phyloP scores from a whole-genome alignment of 2,329 filamentous ascomycete species.

The Claviceps sorghi region DNA sequence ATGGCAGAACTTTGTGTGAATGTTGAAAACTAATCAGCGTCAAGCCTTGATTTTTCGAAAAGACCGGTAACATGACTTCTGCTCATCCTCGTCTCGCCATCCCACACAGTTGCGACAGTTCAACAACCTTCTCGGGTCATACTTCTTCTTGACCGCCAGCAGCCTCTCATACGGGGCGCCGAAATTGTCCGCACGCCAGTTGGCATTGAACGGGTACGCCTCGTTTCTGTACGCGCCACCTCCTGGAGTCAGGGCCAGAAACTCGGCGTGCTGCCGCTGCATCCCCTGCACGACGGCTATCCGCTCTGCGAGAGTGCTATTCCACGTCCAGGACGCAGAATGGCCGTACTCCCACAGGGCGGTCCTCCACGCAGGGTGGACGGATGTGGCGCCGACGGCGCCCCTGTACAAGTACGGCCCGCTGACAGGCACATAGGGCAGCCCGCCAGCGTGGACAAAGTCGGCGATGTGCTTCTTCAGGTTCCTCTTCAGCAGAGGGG shows the following conservation, averaged over 20 bases:
- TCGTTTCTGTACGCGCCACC: conserved; percentile 16
- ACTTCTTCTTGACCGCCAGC: conserved; percentile 24
- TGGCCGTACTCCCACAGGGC: conserved; percentile 9
- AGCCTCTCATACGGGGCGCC: conserved; percentile 19
- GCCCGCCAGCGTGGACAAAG: conserved; percentile 3
- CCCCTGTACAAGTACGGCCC: conserved; percentile 3
- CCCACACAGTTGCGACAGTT: neutral
- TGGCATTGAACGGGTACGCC: conserved; percentile 14
- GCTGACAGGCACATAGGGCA: conserved; percentile 8
- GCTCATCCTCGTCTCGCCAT: neutral
- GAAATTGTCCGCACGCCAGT: conserved; percentile 13
- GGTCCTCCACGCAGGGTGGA: conserved; percentile 7
- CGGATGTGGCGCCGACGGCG: conserved; percentile 4
- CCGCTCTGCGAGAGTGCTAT: conserved; percentile 7
- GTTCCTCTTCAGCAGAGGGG: neutral
- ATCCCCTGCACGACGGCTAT: conserved; percentile 9
- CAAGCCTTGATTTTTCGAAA: neutral
- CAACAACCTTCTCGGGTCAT: neutral
- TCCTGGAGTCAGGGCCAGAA: conserved; percentile 8
- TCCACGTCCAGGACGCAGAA: conserved; percentile 6
- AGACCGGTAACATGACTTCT: neutral
- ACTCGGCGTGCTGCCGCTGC: conserved; percentile 3
- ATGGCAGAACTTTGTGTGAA: too few species aligned
- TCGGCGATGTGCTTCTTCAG: conserved; percentile 5
- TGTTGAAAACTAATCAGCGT: neutral